Conservation (phyloP, 2,329 filamentous ascomycete genomes). For the Sporothrix luriei region DNA sequence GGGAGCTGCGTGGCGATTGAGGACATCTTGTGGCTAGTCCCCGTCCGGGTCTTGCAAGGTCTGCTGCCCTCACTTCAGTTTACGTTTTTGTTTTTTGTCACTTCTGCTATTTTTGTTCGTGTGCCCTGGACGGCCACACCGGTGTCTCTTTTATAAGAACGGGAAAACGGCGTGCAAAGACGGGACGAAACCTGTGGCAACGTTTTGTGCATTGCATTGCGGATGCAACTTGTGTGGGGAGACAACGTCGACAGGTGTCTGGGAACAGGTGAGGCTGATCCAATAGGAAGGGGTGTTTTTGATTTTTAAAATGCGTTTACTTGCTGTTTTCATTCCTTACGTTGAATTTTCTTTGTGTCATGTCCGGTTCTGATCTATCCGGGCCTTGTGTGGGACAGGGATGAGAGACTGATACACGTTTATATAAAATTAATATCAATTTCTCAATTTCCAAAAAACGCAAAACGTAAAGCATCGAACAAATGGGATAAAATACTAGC, state of each 20-base stretch:
- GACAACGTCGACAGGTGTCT: slow-evolving; percentile 13
- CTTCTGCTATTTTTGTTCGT: background rate
- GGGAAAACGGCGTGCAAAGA: background rate
- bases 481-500: background rate
- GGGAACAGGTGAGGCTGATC: slow-evolving; percentile 13
- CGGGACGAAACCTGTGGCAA: background rate
- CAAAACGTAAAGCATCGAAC: background rate
- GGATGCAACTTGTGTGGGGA: background rate
- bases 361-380: background rate
- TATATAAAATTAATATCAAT: background rate
- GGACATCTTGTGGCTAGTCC: background rate
- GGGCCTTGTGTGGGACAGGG: background rate
- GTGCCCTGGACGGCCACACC: background rate
- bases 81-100: background rate
- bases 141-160: background rate
- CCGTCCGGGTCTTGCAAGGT: background rate
- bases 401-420: background rate
- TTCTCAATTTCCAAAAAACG: background rate
- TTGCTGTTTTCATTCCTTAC: background rate
- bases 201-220: background rate
- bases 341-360: background rate
- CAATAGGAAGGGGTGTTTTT: slow-evolving; percentile 16
- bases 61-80: background rate
- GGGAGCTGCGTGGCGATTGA: slow-evolving; percentile 48
- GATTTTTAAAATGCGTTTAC: slow-evolving; percentile 8